Conservation (phyloP, 2,329 filamentous ascomycete species). For the Aspergillus sp. region DNA sequence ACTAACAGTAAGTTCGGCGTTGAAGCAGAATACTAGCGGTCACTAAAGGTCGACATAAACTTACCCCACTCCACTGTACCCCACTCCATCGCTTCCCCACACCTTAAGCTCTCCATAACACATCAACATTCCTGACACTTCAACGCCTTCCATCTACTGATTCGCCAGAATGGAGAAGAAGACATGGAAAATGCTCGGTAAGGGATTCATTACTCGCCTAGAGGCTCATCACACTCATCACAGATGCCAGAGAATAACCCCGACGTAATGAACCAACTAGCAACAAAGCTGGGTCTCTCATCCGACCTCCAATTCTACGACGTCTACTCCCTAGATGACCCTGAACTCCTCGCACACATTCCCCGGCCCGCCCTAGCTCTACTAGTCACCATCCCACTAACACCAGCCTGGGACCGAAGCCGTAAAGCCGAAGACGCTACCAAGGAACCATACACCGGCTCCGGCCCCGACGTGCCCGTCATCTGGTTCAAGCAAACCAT, state of each 20-base stretch:
- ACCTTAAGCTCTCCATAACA: too few relatives aligned
- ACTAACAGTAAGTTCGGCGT: too few relatives aligned
- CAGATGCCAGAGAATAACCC: constrained; percentile 21
- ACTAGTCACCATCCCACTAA: constrained; percentile 1
- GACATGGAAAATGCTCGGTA: background rate
- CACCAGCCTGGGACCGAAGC: constrained; percentile 11
- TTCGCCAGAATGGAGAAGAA: background rate
- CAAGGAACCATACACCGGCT: constrained; percentile 46
- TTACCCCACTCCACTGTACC: too few relatives aligned
- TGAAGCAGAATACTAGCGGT: too few relatives aligned
- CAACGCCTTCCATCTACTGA: background rate
- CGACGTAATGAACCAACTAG: constrained; percentile 17
- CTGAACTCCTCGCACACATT: constrained; percentile 13
- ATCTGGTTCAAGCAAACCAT: constrained; percentile 66
- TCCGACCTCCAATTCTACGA: constrained; percentile 16
- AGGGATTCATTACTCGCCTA: too few relatives aligned
- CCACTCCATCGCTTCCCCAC: background rate
- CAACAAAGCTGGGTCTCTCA: constrained; percentile 13
- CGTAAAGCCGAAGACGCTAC: constrained; percentile 6
- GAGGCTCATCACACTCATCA: background rate
- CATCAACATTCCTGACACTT: background rate
- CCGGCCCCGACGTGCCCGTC: constrained; percentile 56
- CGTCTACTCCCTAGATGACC: constrained; percentile 5
- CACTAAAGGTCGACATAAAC: too few relatives aligned
- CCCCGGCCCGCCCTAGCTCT: constrained; percentile 7